Conservation (phyloP, 202 grass and related monocot genomes). For the Zoysia matrella region DNA sequence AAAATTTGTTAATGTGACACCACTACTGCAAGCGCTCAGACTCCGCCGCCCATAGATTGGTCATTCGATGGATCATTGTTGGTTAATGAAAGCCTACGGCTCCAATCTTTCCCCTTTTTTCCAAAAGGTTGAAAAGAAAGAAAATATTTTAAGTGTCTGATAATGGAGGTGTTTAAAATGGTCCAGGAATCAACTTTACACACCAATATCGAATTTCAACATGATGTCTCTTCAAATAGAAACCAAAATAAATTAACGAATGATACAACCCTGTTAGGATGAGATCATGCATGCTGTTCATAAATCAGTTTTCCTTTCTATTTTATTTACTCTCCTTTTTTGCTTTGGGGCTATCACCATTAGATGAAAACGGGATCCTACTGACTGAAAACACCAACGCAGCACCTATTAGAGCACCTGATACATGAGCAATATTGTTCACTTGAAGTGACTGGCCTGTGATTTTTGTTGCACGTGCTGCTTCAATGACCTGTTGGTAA, state of each 20-base stretch:
- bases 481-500: constrained; percentile 82
- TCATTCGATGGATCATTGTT: too few relatives aligned
- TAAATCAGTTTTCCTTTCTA: constrained; percentile 59
- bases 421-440: constrained; percentile 93
- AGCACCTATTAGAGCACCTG: constrained; percentile 92
- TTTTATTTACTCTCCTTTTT: constrained; percentile 61
- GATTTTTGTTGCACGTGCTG: constrained; percentile 68
- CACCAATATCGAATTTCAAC: neutral
- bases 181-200: constrained; percentile 9
- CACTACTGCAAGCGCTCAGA: too few relatives aligned
- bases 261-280: constrained; percentile 39
- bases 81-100: too few relatives aligned
- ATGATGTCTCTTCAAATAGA: neutral
- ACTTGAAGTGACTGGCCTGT: constrained; percentile 68
- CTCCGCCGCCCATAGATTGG: too few relatives aligned
- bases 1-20: too few relatives aligned
- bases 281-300: neutral
- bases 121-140: neutral
- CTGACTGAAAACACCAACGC: constrained; percentile 78
- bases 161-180: constrained; percentile 17
- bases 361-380: constrained; percentile 59
- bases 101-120: too few relatives aligned
- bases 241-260: constrained; percentile 38
- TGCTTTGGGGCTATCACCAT: constrained; percentile 49
- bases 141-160: neutral